Base-by-base conservation (phyloP, 2,329 filamentous ascomycete species). In the Thelonectria discophora region DNA sequence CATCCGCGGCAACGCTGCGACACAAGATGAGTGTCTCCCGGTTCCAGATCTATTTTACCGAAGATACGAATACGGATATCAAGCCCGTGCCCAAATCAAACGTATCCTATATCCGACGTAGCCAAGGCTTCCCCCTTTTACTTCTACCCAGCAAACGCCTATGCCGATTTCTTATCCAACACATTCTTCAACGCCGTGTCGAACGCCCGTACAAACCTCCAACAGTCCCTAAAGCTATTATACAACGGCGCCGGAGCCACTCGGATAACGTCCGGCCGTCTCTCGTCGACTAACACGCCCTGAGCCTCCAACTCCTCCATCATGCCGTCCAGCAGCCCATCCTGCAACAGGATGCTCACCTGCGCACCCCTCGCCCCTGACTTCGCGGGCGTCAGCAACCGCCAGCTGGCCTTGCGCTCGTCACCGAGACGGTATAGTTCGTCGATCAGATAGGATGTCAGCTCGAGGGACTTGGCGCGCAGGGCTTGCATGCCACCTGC, bases 231-330 rank as follows among this genome's bases (percentile, higher is more conserved):
- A 73, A 90, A 94, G 0, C 84, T 88, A 73, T 94, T 95, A 75
- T 95, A 96, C 73, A 96, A 74, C 8, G 92, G 91, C 43, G 89
- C 88, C 3, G 92, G 92, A 5, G 92, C 91, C 5, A 94, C 87
- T 9, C 92, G 81, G 48, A 96, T 87, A 12, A 95, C 92, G 75
- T 94, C 86, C 2, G 92, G 92, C 74, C 89, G 90, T 63, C 92
- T 82, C 79, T 94, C 89, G 72, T 96, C 92, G n/a, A 91, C 85
- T 1, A 95, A 83, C 2, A 94, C 86, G 1, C 89, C 89, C 5
- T 84, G 81, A 20, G 83, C 81, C 67, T 90, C 86, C 37, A 96
- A 75, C 58, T 81, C 81, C 56, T 81, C 78, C 72, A 88, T 84
- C 6, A 94, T 85, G 8, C 72, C 73, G 20, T 93, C 90, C 49